Conservation (phyloP, 495 filamentous ascomycete genomes). For the Aspergillus cavernicola region DNA sequence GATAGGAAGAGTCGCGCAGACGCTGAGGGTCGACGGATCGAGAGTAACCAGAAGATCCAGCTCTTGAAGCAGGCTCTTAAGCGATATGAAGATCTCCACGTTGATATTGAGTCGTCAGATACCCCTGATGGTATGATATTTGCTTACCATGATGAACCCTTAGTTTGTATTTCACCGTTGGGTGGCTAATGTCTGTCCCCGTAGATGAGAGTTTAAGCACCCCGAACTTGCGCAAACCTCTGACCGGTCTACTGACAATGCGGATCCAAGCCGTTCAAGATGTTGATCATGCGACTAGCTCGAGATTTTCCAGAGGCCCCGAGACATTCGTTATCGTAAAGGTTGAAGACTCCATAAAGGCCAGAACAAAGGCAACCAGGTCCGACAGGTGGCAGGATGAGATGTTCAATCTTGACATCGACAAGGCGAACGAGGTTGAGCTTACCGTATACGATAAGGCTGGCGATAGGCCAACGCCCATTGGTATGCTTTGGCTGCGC, state of each 20-base stretch:
- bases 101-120: constrained; percentile 84
- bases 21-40: constrained; percentile 80
- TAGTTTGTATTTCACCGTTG: not conserved
- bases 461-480: constrained; percentile 83
- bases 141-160: not conserved
- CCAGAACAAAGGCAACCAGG: constrained; percentile 80
- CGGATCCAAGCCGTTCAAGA: constrained; percentile 85
- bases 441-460: constrained; percentile 94
- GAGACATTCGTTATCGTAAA: constrained; percentile 96
- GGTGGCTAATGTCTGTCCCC: constrained; percentile 9
- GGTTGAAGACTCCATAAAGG: constrained; percentile 88
- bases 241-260: constrained; percentile 84
- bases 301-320: constrained; percentile 81
- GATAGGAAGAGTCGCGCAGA: constrained; percentile 92
- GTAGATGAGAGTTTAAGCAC: constrained; percentile 94
- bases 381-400: constrained; percentile 91
- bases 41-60: constrained; percentile 97
- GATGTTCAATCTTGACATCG: constrained; percentile 82
- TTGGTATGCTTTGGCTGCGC: constrained; percentile 92
- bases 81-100: constrained; percentile 95
- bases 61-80: constrained; percentile 92
- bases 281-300: constrained; percentile 88
- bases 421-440: constrained; percentile 98
- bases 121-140: constrained; percentile 69
- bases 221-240: constrained; percentile 88